Conservation (phyloP, 495 filamentous ascomycete genomes). For the Aspergillus hancockii region DNA sequence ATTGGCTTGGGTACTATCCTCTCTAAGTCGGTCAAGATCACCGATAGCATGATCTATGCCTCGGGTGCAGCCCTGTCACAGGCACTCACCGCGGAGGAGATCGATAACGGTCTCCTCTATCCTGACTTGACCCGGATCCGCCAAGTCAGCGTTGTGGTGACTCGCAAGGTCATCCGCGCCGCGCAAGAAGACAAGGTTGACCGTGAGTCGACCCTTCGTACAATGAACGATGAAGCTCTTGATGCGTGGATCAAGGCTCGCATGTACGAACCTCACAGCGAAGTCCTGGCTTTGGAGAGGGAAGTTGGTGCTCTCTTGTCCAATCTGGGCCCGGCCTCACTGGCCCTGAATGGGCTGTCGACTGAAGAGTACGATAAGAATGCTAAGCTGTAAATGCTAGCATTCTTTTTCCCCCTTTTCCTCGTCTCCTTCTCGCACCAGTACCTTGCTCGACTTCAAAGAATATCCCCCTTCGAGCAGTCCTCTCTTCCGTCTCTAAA, state of each 20-base stretch:
- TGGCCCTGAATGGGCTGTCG: conserved; percentile 30
- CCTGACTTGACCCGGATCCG: conserved; percentile 91
- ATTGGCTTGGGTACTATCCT: conserved; percentile 95
- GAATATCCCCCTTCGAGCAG: conserved; percentile 10
- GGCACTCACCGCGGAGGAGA: conserved; percentile 76
- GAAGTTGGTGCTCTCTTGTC: conserved; percentile 52
- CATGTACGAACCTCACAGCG: conserved; percentile 77
- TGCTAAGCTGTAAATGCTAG: conserved; percentile 42
- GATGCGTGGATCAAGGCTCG: conserved; percentile 75
- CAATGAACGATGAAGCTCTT: conserved; percentile 73
- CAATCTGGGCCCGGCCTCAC: conserved; percentile 37
- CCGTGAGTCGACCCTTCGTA: conserved; percentile 68
- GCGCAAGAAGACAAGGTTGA: conserved; percentile 82
- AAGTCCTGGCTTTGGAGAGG: conserved; percentile 58
- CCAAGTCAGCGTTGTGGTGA: conserved; percentile 83
- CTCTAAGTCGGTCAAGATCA: conserved; percentile 82
- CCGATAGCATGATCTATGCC: conserved; percentile 92
- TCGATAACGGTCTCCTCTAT: conserved; percentile 82
- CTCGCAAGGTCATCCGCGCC: conserved; percentile 89
- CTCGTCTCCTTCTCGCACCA: conserved; percentile 4
- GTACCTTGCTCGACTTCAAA: conserved; percentile 5
- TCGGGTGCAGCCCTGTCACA: conserved; percentile 80
- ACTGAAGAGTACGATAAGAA: conserved; percentile 39
- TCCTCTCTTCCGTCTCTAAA: conserved; percentile 9
- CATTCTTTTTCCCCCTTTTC: conserved; percentile 13